phyloP scores from a whole-genome alignment of 371 early-diverging fungal genomes.

The Mortierella sp. region DNA sequence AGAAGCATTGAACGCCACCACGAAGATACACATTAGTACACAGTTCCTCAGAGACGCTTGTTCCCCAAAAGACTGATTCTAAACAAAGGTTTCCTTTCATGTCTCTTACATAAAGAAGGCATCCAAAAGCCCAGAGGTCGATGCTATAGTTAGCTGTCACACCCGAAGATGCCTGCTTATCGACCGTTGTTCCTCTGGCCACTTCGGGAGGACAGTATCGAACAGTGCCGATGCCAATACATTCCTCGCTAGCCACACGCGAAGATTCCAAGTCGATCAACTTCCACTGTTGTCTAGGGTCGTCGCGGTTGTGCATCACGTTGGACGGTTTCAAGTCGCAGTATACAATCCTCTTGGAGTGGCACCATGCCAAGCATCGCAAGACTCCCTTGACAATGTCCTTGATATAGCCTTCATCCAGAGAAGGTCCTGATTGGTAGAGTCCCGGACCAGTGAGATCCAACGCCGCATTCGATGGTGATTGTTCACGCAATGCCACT shows the following conservation, averaged over 20 bases:
- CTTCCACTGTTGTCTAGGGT: conserved; percentile 48
- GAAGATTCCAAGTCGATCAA: conserved; percentile 49
- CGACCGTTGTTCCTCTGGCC: conserved; percentile 35
- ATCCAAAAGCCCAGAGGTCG: conserved; percentile 53
- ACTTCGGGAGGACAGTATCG: conserved; percentile 50
- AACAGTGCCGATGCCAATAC: conserved; percentile 41
- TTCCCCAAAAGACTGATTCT: too few relatives aligned
- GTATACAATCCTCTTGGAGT: conserved; percentile 44
- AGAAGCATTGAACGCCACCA: neutral
- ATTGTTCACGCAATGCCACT: conserved; percentile 42
- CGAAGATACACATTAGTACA: neutral
- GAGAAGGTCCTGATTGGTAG: conserved; percentile 34
- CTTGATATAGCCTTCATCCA: conserved; percentile 37
- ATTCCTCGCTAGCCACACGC: conserved; percentile 37
- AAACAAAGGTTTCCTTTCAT: neutral
- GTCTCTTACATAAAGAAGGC: conserved; percentile 40
- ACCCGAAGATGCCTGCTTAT: conserved; percentile 27
- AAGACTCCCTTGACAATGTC: conserved; percentile 46
- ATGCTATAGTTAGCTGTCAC: conserved; percentile 47
- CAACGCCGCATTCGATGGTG: conserved; percentile 11
- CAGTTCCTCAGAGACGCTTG: too few relatives aligned
- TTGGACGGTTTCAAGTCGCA: conserved; percentile 52
- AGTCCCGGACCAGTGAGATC: conserved; percentile 38
- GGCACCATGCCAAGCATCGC: conserved; percentile 41
- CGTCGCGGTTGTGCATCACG: conserved; percentile 54